Conservation (phyloP, 2,329 filamentous ascomycete species). For the Scedosporium apiospermum region DNA sequence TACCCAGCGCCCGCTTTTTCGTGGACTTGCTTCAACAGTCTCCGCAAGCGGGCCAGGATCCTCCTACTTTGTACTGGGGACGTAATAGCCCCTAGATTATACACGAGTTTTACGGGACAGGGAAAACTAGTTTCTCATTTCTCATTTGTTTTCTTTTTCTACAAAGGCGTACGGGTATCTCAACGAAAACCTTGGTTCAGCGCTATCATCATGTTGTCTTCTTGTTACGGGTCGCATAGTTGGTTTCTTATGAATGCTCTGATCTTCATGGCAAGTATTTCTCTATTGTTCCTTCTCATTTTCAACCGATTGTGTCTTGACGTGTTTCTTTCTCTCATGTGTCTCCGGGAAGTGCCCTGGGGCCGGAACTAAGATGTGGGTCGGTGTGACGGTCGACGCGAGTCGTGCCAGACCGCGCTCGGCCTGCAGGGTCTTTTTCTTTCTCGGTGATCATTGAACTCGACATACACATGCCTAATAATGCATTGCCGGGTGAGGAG, state of each 20-base stretch:
- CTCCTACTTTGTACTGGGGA: constrained; percentile 3
- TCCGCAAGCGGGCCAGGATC: constrained; percentile 2
- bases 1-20: neutral
- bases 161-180: constrained; percentile 31
- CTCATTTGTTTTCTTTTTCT: constrained; percentile 5
- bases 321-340: neutral
- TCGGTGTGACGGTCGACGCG: too few species aligned
- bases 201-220: constrained; percentile 18
- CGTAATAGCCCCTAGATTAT: neutral
- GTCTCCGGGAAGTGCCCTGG: too few species aligned
- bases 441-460: too few species aligned
- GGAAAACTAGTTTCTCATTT: constrained; percentile 3
- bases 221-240: constrained; percentile 8
- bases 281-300: neutral
- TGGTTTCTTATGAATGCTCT: constrained; percentile 14
- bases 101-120: constrained; percentile 5
- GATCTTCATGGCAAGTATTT: constrained; percentile 5
- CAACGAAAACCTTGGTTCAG: constrained; percentile 30
- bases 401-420: too few species aligned
- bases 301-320: neutral
- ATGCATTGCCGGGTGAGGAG: neutral
- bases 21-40: constrained; percentile 4
- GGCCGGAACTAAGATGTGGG: too few species aligned
- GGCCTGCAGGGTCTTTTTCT: too few species aligned
- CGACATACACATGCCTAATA: too few species aligned